phyloP scores from a whole-genome alignment of 164 flowering plant species.

The Sedum album region DNA sequence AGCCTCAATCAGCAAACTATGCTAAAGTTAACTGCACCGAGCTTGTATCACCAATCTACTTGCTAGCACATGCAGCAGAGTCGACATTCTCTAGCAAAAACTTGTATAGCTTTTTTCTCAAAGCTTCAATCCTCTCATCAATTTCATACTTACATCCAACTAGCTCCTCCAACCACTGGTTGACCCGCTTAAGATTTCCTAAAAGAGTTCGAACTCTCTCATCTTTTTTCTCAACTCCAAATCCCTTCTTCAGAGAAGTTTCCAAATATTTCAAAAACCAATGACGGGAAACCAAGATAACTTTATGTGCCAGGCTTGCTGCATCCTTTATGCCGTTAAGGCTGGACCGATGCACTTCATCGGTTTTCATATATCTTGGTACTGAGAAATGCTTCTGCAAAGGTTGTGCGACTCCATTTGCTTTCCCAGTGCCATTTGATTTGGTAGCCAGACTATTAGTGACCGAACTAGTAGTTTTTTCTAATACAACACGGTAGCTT shows the following conservation, averaged over 20 bases:
- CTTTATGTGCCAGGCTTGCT: slow-evolving; percentile 26
- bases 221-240: slow-evolving; percentile 20
- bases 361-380: slow-evolving; percentile 16
- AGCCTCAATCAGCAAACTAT: neutral
- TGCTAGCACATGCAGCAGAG: slow-evolving; percentile 16
- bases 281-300: slow-evolving; percentile 31
- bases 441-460: slow-evolving; percentile 13
- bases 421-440: neutral
- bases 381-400: slow-evolving; percentile 14
- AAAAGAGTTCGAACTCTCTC: slow-evolving; percentile 23
- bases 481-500: slow-evolving; percentile 25
- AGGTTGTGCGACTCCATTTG: slow-evolving; percentile 10
- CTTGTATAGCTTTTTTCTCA: slow-evolving; percentile 43
- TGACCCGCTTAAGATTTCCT: slow-evolving; percentile 51
- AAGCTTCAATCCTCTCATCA: slow-evolving; percentile 35
- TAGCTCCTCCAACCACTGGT: slow-evolving; percentile 49
- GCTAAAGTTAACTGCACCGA: neutral
- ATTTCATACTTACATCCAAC: slow-evolving; percentile 19
- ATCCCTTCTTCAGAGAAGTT: slow-evolving; percentile 28
- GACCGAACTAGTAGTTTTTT: slow-evolving; percentile 19
- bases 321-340: slow-evolving; percentile 33
- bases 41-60: slow-evolving; percentile 7
- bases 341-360: slow-evolving; percentile 18
- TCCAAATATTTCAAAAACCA: slow-evolving; percentile 63
- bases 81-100: slow-evolving; percentile 52